Percentiles rank a stretch among this genome's conserved stretches.
Evolutionary conservation across 73 alveolate genomes (phyloP).

Genomic region (Halteria grandinella): DNA sequence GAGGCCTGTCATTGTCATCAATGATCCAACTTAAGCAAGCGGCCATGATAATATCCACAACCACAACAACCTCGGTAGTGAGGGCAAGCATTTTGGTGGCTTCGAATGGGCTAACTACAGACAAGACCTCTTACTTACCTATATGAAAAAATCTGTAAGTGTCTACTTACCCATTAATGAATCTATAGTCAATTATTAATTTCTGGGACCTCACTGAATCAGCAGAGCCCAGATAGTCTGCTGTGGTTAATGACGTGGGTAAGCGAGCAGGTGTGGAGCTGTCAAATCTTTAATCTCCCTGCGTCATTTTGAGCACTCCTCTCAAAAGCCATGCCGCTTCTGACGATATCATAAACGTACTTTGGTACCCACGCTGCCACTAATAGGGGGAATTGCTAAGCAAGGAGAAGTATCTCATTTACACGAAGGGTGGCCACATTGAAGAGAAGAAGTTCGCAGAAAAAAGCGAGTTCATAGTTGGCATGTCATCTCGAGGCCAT

Average conservation of each 20-base stretch:
- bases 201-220: background rate
- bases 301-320: background rate
- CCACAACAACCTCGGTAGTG: too few species aligned
- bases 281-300: background rate
- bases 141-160: constrained; percentile 5
- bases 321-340: background rate
- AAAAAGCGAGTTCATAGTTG: background rate
- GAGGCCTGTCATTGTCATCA: constrained; percentile 12
- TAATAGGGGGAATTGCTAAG: too few species aligned
- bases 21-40: too few species aligned
- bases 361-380: constrained; percentile 4
- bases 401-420: constrained; percentile 10
- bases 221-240: too few species aligned
- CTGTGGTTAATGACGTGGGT: too few species aligned
- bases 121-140: background rate
- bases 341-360: constrained; percentile 8
- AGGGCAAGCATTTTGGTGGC: background rate
- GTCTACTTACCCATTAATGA: background rate
- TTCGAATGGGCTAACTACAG: constrained; percentile 26
- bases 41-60: too few species aligned
- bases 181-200: background rate
- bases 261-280: too few species aligned
- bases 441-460: constrained; percentile 19
- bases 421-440: constrained; percentile 14
- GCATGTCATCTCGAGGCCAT: constrained; percentile 30